phyloP scores from a whole-genome alignment of 2,329 filamentous ascomycete species.

The Coniella vitis region DNA sequence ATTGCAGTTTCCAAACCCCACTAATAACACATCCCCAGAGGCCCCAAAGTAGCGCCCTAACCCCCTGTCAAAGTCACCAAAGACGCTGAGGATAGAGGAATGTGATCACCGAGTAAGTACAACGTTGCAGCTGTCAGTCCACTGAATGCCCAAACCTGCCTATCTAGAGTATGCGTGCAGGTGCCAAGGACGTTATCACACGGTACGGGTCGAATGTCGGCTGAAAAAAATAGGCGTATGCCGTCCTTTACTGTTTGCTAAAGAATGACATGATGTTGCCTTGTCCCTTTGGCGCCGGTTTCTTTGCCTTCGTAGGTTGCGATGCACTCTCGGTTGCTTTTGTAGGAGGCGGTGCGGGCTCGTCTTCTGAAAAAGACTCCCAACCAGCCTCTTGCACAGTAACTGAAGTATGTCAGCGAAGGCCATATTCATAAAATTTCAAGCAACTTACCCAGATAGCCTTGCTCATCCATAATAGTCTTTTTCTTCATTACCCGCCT shows the following conservation, averaged over 20 bases:
- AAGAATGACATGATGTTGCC: constrained; percentile 94
- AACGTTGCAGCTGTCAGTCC: too few relatives aligned
- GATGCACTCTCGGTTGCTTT: constrained; percentile 46
- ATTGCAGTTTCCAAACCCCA: background rate
- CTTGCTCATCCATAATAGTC: constrained; percentile 79
- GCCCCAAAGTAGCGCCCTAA: background rate
- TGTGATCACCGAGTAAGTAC: too few relatives aligned
- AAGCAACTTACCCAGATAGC: constrained; percentile 75
- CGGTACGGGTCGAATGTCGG: too few relatives aligned
- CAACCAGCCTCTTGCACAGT: constrained; percentile 78
- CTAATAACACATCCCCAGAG: background rate
- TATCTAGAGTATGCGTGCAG: too few relatives aligned
- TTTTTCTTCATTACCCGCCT: constrained; percentile 82
- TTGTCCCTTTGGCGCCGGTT: constrained; percentile 53
- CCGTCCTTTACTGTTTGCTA: constrained; percentile 57
- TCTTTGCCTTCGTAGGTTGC: constrained; percentile 44
- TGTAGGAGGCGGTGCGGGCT: constrained; percentile 47
- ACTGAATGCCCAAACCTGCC: too few relatives aligned
- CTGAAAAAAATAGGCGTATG: background rate
- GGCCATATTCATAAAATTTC: background rate
- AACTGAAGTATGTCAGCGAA: constrained; percentile 43
- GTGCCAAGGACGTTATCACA: too few relatives aligned
- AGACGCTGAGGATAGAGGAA: too few relatives aligned
- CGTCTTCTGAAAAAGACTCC: constrained; percentile 93
- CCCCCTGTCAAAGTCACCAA: background rate